A percentile compares a stretch with the other conserved stretches of the same genome.
phyloP scores from a whole-genome alignment of 306 rosid species.

The Abrus pulchellus region DNA sequence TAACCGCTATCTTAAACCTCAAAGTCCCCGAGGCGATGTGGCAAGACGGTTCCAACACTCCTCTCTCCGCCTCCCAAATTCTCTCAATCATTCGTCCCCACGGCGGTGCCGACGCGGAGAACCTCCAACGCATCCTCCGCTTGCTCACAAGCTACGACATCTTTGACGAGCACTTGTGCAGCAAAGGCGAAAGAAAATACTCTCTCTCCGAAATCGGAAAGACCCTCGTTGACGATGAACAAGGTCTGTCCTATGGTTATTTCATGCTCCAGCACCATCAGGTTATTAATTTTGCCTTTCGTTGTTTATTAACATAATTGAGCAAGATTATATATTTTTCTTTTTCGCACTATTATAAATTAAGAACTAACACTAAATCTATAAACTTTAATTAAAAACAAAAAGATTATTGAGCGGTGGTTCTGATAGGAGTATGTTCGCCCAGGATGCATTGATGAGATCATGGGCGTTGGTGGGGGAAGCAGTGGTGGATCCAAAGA shows the following conservation, averaged over 20 bases:
- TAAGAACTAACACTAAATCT: too few species aligned
- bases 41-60: constrained; percentile 69
- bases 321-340: too few species aligned
- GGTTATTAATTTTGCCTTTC: constrained; percentile 43
- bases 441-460: too few species aligned
- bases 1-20: constrained; percentile 73
- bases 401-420: too few species aligned
- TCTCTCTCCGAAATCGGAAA: constrained; percentile 71
- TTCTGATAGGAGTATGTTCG: too few species aligned
- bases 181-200: constrained; percentile 54
- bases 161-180: constrained; percentile 60
- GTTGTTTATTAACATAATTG: too few species aligned
- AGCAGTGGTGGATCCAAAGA: too few species aligned
- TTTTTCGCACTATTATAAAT: too few species aligned
- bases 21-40: constrained; percentile 75
- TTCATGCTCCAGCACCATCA: constrained; percentile 85
- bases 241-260: constrained; percentile 65
- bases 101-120: constrained; percentile 65
- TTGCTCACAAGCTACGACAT: constrained; percentile 73
- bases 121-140: constrained; percentile 79
- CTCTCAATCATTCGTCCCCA: constrained; percentile 56
- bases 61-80: constrained; percentile 70
- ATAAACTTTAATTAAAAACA: too few species aligned
- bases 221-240: constrained; percentile 62
- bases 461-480: too few species aligned